Conservation (phyloP, 163 green algal genomes). For the Smithsoniella earleae region DNA sequence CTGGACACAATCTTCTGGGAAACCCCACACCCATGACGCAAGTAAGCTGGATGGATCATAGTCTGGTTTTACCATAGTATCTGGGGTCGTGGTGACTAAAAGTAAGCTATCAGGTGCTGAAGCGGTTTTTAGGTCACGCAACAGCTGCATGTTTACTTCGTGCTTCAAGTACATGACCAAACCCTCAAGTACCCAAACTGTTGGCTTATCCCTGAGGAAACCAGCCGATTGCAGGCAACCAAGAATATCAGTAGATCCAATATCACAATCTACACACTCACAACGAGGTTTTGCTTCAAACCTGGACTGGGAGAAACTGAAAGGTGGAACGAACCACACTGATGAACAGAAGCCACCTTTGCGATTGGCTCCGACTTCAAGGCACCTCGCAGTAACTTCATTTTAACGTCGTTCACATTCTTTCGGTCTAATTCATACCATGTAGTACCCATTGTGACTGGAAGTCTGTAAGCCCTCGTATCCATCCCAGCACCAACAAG, state of each 20-base stretch:
- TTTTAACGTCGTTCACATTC: neutral
- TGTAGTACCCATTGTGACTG: neutral
- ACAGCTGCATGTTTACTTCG: neutral
- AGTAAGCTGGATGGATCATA: neutral
- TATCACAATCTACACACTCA: neutral
- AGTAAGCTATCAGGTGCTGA: neutral
- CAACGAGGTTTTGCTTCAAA: neutral
- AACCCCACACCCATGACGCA: constrained; percentile 17
- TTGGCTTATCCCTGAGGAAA: neutral
- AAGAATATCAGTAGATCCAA: neutral
- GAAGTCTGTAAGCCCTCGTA: neutral
- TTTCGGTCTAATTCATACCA: constrained; percentile 16
- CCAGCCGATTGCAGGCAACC: neutral
- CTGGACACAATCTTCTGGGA: neutral
- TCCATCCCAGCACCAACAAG: constrained; percentile 15
- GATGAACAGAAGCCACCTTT: no score
- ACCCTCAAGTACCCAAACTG: constrained; percentile 9
- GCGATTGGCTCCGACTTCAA: neutral
- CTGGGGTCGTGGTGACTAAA: neutral
- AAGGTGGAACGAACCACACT: neutral
- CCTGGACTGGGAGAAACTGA: neutral
- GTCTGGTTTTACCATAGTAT: neutral
- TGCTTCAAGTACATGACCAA: constrained; percentile 1
- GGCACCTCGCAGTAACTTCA: neutral
- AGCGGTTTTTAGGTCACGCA: neutral